These are phyloP conservation scores for Decorospora gaudefroyi DNA, from an alignment of 2,329 filamentous ascomycete species.

Conservation along the genomic window DNA sequence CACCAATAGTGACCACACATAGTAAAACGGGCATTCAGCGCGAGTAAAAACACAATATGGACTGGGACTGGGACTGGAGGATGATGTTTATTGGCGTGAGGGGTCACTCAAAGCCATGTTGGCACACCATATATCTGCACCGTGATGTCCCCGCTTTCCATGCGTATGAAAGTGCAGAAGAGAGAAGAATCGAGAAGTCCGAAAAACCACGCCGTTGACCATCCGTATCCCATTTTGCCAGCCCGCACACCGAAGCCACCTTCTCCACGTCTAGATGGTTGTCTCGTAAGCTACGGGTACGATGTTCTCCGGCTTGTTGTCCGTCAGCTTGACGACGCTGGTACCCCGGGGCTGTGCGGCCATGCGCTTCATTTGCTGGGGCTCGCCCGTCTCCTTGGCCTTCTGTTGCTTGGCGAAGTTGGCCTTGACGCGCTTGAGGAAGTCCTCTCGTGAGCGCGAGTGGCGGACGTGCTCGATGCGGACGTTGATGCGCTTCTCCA, in stretches of 20 bases:
- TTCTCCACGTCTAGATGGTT: slow-evolving; percentile 73
- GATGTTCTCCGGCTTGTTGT: slow-evolving; percentile 88
- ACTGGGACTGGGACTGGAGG: slow-evolving; percentile 29
- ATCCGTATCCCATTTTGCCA: slow-evolving; percentile 48
- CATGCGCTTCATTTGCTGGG: slow-evolving; percentile 91
- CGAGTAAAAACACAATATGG: neutral
- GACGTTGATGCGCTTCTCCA: slow-evolving; percentile 99
- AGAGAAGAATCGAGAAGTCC: slow-evolving; percentile 47
- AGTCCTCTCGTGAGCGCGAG: slow-evolving; percentile 95
- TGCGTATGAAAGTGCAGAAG: slow-evolving; percentile 48
- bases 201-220: slow-evolving; percentile 49
- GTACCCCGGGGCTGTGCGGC: slow-evolving; percentile 78
- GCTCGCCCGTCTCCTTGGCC: slow-evolving; percentile 86
- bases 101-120: slow-evolving; percentile 44
- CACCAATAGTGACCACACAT: no score
- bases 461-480: slow-evolving; percentile 95
- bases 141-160: slow-evolving; percentile 45
- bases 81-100: slow-evolving; percentile 45
- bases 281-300: slow-evolving; percentile 96
- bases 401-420: slow-evolving; percentile 92
- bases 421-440: slow-evolving; percentile 93
- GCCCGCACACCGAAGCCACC: slow-evolving; percentile 31
- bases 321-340: slow-evolving; percentile 76
- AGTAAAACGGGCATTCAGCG: neutral
- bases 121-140: slow-evolving; percentile 45